Evolutionary conservation across 2,329 filamentous ascomycete genomes (phyloP).

Genomic region (Colletotrichum tropicicola): DNA sequence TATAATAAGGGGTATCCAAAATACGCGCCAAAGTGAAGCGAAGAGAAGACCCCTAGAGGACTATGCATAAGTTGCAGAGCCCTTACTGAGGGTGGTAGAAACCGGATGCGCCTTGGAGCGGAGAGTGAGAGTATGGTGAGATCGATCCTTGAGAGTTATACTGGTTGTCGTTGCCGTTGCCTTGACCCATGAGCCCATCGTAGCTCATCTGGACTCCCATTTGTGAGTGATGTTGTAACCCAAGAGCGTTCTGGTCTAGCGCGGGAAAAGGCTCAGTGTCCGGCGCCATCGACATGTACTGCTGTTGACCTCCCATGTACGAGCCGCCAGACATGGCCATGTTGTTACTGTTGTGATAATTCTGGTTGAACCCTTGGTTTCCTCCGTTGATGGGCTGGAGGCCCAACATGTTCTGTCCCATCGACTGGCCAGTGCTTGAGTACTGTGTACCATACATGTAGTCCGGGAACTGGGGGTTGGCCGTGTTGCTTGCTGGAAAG

Average conservation of each 20-base stretch:
- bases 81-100: constrained; percentile 42
- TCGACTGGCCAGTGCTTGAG: not conserved
- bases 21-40: constrained; percentile 8
- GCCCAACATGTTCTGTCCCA: constrained; percentile 17
- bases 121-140: constrained; percentile 53
- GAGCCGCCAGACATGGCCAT: constrained; percentile 41
- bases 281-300: constrained; percentile 42
- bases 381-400: constrained; percentile 13
- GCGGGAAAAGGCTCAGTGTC: constrained; percentile 47
- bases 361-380: constrained; percentile 34
- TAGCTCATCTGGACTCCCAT: constrained; percentile 40
- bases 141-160: constrained; percentile 51
- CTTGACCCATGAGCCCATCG: constrained; percentile 40
- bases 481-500: not conserved
- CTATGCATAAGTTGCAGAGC: not conserved
- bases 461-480: constrained; percentile 13
- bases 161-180: constrained; percentile 41
- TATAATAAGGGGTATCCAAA: constrained; percentile 20
- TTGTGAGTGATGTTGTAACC: constrained; percentile 40
- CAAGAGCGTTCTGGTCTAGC: constrained; percentile 44
- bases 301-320: constrained; percentile 35
- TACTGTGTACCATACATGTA: constrained; percentile 20
- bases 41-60: not conserved
- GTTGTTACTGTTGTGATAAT: constrained; percentile 33
- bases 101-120: constrained; percentile 44